Evolutionary conservation across 2,329 filamentous ascomycete genomes (phyloP).

Genomic region (Blumeria hordei): DNA sequence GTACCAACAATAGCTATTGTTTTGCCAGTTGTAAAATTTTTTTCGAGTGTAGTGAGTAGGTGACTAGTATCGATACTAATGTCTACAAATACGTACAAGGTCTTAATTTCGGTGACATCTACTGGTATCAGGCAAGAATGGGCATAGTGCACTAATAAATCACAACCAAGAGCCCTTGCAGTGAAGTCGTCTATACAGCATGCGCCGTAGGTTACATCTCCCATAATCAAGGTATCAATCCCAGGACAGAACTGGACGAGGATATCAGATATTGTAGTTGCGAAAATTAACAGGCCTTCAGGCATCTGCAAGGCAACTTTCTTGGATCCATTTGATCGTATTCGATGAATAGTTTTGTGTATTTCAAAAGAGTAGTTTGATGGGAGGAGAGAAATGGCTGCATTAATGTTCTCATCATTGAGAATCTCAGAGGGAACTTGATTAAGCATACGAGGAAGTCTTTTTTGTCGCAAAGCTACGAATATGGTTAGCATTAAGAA

Average conservation of each 20-base stretch:
- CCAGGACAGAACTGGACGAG: slow-evolving; percentile 82
- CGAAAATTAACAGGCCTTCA: slow-evolving; percentile 82
- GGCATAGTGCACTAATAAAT: slow-evolving; percentile 86
- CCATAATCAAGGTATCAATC: slow-evolving; percentile 90
- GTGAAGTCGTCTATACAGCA: slow-evolving; percentile 99
- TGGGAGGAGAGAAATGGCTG: slow-evolving; percentile 66
- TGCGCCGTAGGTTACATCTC: slow-evolving; percentile 92
- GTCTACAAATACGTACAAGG: slow-evolving; percentile 92
- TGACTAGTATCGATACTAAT: slow-evolving; percentile 87
- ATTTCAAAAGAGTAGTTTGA: slow-evolving; percentile 98
- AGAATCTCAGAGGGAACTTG: slow-evolving; percentile 75
- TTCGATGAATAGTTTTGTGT: slow-evolving; percentile 89
- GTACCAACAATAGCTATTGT: slow-evolving; percentile 85
- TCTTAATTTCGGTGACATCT: slow-evolving; percentile 90
- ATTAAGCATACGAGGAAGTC: slow-evolving; percentile 62
- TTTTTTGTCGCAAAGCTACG: slow-evolving; percentile 44
- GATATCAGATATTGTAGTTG: slow-evolving; percentile 93
- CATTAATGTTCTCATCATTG: slow-evolving; percentile 63
- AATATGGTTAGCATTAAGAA: too few species aligned
- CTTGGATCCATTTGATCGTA: slow-evolving; percentile 55
- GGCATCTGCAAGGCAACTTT: slow-evolving; percentile 91
- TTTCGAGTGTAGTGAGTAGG: slow-evolving; percentile 61
- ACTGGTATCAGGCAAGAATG: slow-evolving; percentile 93
- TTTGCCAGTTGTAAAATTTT: slow-evolving; percentile 68
- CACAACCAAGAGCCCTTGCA: slow-evolving; percentile 76